Percentiles rank a stretch among this genome's conserved stretches.
These are phyloP conservation scores for Gaeumannomyces sp. DNA, from an alignment of 2,329 filamentous ascomycete genomes.

Conservation along the genomic window DNA sequence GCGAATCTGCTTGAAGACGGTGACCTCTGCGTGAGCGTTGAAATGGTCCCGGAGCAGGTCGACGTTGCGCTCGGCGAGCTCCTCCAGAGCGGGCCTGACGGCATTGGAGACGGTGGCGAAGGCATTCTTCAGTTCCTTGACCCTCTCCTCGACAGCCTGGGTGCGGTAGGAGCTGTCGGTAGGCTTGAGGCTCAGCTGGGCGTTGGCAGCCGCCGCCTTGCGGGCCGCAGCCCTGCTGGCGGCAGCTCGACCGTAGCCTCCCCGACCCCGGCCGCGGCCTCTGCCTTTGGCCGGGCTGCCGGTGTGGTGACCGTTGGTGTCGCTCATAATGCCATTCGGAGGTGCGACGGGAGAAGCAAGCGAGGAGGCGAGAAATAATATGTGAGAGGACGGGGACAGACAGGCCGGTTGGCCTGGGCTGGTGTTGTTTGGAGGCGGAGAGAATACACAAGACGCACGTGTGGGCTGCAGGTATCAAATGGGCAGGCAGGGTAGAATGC, in stretches of 20 bases:
- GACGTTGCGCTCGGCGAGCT: constrained; percentile 55
- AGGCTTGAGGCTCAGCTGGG: neutral
- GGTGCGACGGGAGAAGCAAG: neutral
- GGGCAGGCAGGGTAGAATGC: neutral
- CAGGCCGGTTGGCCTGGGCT: too few relatives aligned
- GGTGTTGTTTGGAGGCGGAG: too few relatives aligned
- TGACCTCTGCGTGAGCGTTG: constrained; percentile 44
- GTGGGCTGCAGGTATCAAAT: too few relatives aligned
- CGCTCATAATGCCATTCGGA: constrained; percentile 17
- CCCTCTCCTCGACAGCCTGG: constrained; percentile 55
- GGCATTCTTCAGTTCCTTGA: constrained; percentile 58
- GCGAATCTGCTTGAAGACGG: constrained; percentile 47
- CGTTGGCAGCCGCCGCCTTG: constrained; percentile 1
- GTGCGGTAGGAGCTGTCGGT: constrained; percentile 23
- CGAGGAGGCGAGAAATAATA: neutral
- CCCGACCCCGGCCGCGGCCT: constrained; percentile 30
- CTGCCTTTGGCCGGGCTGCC: constrained; percentile 23
- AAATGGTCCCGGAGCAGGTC: constrained; percentile 51
- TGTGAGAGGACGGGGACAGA: neutral
- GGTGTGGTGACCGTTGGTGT: constrained; percentile 15
- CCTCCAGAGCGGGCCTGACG: constrained; percentile 58
- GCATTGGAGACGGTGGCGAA: constrained; percentile 58
- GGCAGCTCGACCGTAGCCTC: constrained; percentile 35
- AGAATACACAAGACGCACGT: too few relatives aligned
- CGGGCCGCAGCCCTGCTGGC: constrained; percentile 37